phyloP scores from a whole-genome alignment of 345 rosid species.

The Brassica incana region DNA sequence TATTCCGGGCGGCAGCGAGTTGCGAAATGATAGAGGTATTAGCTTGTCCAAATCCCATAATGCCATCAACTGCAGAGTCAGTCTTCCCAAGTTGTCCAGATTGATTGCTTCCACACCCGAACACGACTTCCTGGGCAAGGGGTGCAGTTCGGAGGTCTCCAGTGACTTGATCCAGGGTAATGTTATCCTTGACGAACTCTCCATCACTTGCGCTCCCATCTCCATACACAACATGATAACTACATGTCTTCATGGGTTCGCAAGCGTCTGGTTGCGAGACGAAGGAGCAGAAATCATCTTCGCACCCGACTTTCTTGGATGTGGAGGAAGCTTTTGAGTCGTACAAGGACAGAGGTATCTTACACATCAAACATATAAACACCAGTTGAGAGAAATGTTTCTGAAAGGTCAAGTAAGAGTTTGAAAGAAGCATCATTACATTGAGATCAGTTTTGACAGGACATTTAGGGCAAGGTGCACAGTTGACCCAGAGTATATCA shows the following conservation, averaged over 20 bases:
- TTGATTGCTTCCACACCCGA: conserved; percentile 70
- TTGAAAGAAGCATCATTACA: conserved; percentile 38
- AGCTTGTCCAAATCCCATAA: conserved; percentile 89
- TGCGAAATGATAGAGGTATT: conserved; percentile 88
- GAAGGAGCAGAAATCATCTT: conserved; percentile 32
- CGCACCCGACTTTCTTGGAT: conserved; percentile 26
- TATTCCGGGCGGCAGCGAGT: conserved; percentile 63
- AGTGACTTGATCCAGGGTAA: conserved; percentile 33
- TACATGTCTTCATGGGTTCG: conserved; percentile 22
- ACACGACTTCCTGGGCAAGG: conserved; percentile 23
- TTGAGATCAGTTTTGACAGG: conserved; percentile 80
- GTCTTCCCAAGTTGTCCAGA: conserved; percentile 77
- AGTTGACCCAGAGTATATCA: conserved; percentile 94
- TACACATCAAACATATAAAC: conserved; percentile 25
- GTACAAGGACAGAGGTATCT: conserved; percentile 56
- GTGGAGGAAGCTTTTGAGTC: conserved; percentile 26
- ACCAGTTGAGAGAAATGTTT: neutral
- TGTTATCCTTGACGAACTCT: conserved; percentile 32
- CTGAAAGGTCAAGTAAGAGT: neutral
- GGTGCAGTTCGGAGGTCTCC: conserved; percentile 34
- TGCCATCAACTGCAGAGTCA: conserved; percentile 84
- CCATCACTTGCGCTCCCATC: conserved; percentile 44
- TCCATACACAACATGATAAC: conserved; percentile 40
- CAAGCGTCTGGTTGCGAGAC: conserved; percentile 31
- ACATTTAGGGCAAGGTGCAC: conserved; percentile 69